Evolutionary conservation across 306 rosid genomes (phyloP), one percentile per base, ranked within the genome.

Genomic region (Vicia villosa): DNA sequence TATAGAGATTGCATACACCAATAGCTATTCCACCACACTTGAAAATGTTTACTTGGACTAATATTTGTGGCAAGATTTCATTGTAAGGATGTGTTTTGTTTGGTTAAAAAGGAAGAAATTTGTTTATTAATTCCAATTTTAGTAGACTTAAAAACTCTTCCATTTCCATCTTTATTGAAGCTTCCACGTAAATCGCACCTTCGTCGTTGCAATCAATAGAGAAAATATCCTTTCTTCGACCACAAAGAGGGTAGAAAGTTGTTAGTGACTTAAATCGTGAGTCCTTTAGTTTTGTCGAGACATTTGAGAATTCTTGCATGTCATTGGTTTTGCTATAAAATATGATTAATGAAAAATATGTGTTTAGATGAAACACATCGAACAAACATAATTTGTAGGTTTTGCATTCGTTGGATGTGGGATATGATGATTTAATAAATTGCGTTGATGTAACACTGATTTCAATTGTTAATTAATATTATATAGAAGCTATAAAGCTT

Each of bases 11-110:
- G 50, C 85, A 77, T 28, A 70, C 12, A 0, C 81, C n/a, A 21
- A 88, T 50, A 17, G 90, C 85, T 56, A 83, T 75, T 6, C 90
- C 88, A 38, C 90, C 88, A 73, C 90, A 88, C 13, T 71, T 55
- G 67, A 87, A 87, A 19, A 26, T 14, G 81, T 60, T 87, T 43
- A 83, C 75, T 85, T 88, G 90, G 15, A 85, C 32, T 3, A 79
- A 75, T 4, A 85, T 0, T 16, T 68, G 84, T 0, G 86, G 85
- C 43, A 72, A 64, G 8, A 49, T 14, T 10, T 75, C 21, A 2
- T 49, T 26, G 1, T 56, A 43, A 1, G 76, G 63, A 10, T 83
- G 84, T 0, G 40, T 56, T 40, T 69, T 47, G 77, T 74, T 65
- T 52, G 85, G 78, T 22, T 66, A 83, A 51, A 77, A 72, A 0